phyloP scores from a whole-genome alignment of 352 stramenopile genomes.

The Pythium folliculosum region DNA sequence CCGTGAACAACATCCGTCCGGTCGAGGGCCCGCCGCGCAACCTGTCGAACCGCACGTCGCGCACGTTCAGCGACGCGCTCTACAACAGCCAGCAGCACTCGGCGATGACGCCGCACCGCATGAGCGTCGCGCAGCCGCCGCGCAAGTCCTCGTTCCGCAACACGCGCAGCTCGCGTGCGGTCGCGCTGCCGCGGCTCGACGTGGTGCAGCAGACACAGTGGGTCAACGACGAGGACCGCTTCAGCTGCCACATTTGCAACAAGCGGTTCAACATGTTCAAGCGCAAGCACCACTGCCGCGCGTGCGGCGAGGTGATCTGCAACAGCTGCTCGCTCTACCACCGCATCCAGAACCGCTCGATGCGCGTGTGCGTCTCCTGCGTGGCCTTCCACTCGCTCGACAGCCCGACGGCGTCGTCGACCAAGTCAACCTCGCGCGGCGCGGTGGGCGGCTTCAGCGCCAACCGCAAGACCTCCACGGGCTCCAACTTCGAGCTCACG shows the following conservation, averaged over 20 bases:
- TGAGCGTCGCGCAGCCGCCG: slow-evolving; percentile 33
- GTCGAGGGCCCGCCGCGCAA: slow-evolving; percentile 46
- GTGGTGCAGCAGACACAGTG: slow-evolving; percentile 82
- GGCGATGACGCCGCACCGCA: slow-evolving; percentile 25
- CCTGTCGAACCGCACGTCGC: slow-evolving; percentile 38
- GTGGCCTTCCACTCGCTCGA: slow-evolving; percentile 82
- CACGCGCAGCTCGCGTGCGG: slow-evolving; percentile 71
- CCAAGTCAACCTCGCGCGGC: slow-evolving; percentile 41
- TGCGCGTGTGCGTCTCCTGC: slow-evolving; percentile 86
- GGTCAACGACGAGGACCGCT: slow-evolving; percentile 85
- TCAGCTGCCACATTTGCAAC: slow-evolving; percentile 88
- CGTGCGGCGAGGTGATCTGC: slow-evolving; percentile 87
- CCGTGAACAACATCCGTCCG: slow-evolving; percentile 53
- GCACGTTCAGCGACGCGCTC: slow-evolving; percentile 47
- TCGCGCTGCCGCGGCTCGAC: slow-evolving; percentile 71
- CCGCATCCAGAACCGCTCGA: slow-evolving; percentile 80
- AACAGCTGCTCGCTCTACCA: slow-evolving; percentile 83
- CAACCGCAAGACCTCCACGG: slow-evolving; percentile 66
- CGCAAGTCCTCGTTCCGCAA: slow-evolving; percentile 80
- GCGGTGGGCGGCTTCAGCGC: slow-evolving; percentile 24
- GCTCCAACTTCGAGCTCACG: slow-evolving; percentile 43
- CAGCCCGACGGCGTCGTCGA: slow-evolving; percentile 61
- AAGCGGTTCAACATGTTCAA: slow-evolving; percentile 90
- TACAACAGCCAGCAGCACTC: slow-evolving; percentile 35
- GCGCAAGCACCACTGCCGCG: slow-evolving; percentile 86